Percentiles rank a stretch among this genome's conserved stretches.
Evolutionary conservation across 306 rosid genomes (phyloP).

Genomic region (Carpinus fangiana): DNA sequence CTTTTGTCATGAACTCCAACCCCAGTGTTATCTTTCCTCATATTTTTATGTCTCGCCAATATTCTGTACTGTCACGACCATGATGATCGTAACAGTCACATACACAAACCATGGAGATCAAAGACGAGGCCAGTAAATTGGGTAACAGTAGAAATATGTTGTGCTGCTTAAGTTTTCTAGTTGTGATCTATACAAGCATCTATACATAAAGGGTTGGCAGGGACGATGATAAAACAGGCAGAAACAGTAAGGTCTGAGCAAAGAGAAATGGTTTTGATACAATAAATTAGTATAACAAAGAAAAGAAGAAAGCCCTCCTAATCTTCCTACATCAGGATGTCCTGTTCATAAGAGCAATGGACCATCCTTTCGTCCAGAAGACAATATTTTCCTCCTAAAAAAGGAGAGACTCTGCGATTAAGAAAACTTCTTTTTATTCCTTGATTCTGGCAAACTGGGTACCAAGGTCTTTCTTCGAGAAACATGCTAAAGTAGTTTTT

Average conservation of each 20-base stretch:
- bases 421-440: background rate
- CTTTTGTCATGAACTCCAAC: background rate
- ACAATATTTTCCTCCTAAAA: conserved; percentile 12
- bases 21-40: background rate
- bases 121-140: background rate
- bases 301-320: background rate
- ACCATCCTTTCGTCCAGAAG: background rate
- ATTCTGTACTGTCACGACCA: background rate
- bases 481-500: background rate
- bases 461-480: conserved; percentile 1
- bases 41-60: background rate
- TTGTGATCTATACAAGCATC: conserved; percentile 1
- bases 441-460: background rate
- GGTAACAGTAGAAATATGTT: background rate
- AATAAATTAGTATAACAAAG: background rate
- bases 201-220: background rate
- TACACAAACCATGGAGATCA: background rate
- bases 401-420: background rate
- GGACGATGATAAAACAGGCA: background rate
- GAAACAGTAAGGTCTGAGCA: background rate
- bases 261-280: background rate
- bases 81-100: background rate
- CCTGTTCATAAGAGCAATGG: background rate
- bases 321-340: conserved; percentile 3
- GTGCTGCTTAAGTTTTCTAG: background rate